Percentiles rank a stretch among this genome's conserved stretches.
These are phyloP conservation scores for Auriscalpium microsporum DNA, from an alignment of 768 basidiomycete genomes.

Conservation along the genomic window DNA sequence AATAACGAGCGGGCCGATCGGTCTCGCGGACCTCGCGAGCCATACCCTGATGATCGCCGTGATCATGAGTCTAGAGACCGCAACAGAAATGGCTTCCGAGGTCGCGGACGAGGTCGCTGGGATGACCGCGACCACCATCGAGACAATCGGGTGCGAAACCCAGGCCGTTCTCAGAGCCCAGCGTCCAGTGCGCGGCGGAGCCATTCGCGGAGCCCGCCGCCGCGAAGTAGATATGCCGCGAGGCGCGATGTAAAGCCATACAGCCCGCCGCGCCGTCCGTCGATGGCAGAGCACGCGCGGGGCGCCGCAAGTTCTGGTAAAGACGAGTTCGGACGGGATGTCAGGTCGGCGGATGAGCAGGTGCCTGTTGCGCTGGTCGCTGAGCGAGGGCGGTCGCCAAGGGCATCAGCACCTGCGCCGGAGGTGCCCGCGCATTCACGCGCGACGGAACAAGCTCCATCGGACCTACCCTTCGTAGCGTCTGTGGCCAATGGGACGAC, in stretches of 20 bases:
- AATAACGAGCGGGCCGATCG: constrained; percentile 52
- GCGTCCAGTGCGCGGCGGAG: constrained; percentile 40
- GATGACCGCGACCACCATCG: constrained; percentile 43
- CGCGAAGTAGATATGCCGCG: constrained; percentile 40
- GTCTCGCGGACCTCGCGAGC: constrained; percentile 36
- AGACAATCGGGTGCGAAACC: constrained; percentile 30
- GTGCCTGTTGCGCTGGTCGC: constrained; percentile 3
- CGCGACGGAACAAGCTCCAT: background rate
- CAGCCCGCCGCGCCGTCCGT: constrained; percentile 43
- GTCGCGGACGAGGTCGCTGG: constrained; percentile 56
- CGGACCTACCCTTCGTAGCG: background rate
- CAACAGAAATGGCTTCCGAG: constrained; percentile 45
- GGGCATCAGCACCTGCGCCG: constrained; percentile 23
- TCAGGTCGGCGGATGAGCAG: constrained; percentile 45
- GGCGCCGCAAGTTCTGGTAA: constrained; percentile 34
- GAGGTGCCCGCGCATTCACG: constrained; percentile 22
- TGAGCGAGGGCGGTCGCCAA: constrained; percentile 11
- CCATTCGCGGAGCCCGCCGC: constrained; percentile 64
- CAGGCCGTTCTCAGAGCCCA: constrained; percentile 35
- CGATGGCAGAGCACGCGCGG: constrained; percentile 3
- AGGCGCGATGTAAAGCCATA: constrained; percentile 44
- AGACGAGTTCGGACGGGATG: constrained; percentile 84
- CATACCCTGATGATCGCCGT: constrained; percentile 41
- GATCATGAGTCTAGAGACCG: constrained; percentile 47
- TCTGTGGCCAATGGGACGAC: background rate